These are phyloP conservation scores for Ustilago loliicola DNA, from an alignment of 1,284 basidiomycete species.

Conservation along the genomic window DNA sequence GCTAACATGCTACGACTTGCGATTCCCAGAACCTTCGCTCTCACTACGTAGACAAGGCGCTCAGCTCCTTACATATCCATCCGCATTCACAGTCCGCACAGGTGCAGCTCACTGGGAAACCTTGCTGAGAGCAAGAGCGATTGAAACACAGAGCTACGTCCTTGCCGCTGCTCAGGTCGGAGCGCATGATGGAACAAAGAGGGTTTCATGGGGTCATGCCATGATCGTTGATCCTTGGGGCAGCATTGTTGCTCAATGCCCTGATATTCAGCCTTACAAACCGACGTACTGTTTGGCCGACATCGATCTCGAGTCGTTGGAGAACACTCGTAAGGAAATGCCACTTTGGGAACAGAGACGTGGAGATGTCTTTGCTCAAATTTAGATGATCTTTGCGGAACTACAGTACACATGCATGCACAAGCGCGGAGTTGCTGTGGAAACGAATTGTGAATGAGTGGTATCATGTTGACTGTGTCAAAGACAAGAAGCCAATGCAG, in stretches of 20 bases:
- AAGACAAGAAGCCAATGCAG: conserved; percentile 7
- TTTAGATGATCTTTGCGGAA: conserved; percentile 22
- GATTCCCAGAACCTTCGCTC: conserved; percentile 73
- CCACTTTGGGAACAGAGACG: conserved; percentile 67
- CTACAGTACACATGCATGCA: not conserved
- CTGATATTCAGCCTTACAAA: conserved; percentile 65
- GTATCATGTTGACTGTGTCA: not conserved
- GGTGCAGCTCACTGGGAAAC: conserved; percentile 70
- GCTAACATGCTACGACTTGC: conserved; percentile 75
- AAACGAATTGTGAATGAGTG: not conserved
- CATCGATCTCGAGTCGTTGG: conserved; percentile 60
- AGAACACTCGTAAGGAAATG: conserved; percentile 62
- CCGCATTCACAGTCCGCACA: conserved; percentile 73
- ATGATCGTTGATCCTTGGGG: conserved; percentile 70
- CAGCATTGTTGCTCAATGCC: conserved; percentile 63
- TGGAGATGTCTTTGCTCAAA: conserved; percentile 60
- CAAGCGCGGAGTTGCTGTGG: not conserved
- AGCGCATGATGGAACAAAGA: conserved; percentile 58
- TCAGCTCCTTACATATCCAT: conserved; percentile 73
- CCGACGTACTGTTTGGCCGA: conserved; percentile 65
- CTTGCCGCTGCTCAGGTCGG: conserved; percentile 71
- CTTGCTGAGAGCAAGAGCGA: conserved; percentile 70
- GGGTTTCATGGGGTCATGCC: conserved; percentile 68
- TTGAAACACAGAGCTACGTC: conserved; percentile 72
- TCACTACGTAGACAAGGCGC: conserved; percentile 72